phyloP scores from a whole-genome alignment of 2,329 filamentous ascomycete species.

The Verticillium dahliae region DNA sequence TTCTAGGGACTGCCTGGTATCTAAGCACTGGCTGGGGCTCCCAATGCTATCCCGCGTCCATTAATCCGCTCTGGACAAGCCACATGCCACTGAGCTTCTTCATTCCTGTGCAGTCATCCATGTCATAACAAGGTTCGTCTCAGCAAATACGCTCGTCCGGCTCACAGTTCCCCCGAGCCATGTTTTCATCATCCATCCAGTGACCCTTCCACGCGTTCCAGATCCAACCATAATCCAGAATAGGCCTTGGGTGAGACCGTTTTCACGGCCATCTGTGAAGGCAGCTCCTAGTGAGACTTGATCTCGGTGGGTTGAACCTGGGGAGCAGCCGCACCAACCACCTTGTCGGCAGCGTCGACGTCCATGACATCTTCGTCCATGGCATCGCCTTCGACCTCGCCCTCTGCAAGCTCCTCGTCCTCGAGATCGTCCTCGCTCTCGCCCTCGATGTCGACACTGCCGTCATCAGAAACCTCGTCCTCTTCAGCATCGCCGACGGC shows the following conservation, averaged over 20 bases:
- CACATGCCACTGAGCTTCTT: not conserved
- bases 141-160: not conserved
- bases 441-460: conserved; percentile 72
- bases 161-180: not conserved
- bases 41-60: not conserved
- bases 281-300: conserved; percentile 10
- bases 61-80: not conserved
- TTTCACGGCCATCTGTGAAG: not conserved
- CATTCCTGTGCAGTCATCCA: not conserved
- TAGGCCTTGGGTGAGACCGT: not conserved
- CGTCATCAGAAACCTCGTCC: conserved; percentile 64
- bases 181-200: not conserved
- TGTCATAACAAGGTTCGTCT: conserved; percentile 1
- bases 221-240: not conserved
- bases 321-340: conserved; percentile 16
- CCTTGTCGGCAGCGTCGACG: conserved; percentile 35
- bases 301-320: conserved; percentile 22
- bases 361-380: conserved; percentile 42
- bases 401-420: conserved; percentile 49
- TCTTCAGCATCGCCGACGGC: conserved; percentile 50
- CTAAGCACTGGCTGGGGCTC: not conserved
- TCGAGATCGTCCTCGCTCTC: conserved; percentile 69
- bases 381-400: conserved; percentile 18
- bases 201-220: not conserved
- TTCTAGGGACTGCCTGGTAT: not conserved